Evolutionary conservation across 208 protist species (phyloP), one percentile per base, ranked within the genome.

Genomic region (Crithidia expoeki): DNA sequence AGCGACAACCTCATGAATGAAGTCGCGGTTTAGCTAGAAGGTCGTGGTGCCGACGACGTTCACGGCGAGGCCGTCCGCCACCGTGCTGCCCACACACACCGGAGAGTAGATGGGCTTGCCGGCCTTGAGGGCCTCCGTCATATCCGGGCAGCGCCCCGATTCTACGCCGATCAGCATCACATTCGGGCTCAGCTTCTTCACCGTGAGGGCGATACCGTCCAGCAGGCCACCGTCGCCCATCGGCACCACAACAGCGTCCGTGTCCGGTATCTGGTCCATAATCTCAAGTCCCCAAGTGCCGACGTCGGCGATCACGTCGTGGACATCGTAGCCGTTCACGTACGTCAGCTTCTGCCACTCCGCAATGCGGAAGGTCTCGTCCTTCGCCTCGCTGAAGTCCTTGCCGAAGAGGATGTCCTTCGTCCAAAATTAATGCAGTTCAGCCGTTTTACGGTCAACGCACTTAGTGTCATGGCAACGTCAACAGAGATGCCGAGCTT

Each of bases 31-130:
- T 16, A 94, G 49, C 25, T 72, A 50, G 59, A 97, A 96, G 12
- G 94, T 81, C 51, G 84, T 85, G 27, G 74, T 64, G 50, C 95
- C 95, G 2, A 94, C 86, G 12, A 71, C 78, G 34, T 87, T 88
- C 30, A 98, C 95, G 30, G 91, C 89, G 16, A 98, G 79, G 38
- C 95, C 95, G 78, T 98, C 95, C n/a, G 94, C 95, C 32, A 98
- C 78, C 14, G 94, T 97, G 56, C 84, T 70, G 28, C 79, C 70
- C 0, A 74, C 72, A 4, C 64, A 72, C 19, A 90, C 79, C 2
- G 75, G 72, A 9, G 83, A 83, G 60, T 53, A 74, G 16, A 90
- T 76, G 6, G 86, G 80, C 53, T 92, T 73, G 49, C 84, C 88
- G 0, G 68, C 79, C 55, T 80, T 74, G 19, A 96, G 72, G 25